Evolutionary conservation across 75 land plant genomes (phyloP).

Genomic region (Cupressus sempervirens): DNA sequence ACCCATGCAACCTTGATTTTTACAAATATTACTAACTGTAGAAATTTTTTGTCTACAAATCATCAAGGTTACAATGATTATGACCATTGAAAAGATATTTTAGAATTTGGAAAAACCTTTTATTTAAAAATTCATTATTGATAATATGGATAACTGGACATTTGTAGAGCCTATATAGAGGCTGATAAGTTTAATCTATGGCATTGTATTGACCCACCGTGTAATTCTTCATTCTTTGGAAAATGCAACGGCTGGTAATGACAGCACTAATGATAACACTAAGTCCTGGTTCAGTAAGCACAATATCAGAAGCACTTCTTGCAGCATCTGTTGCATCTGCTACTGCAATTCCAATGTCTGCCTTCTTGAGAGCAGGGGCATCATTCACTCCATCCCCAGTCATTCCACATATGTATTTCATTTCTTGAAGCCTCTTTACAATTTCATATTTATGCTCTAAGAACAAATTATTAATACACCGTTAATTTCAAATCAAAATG

Average conservation of each 20-base stretch:
- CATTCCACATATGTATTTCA: slow-evolving; percentile 83
- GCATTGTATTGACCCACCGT: slow-evolving; percentile 18
- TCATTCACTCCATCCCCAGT: slow-evolving; percentile 84
- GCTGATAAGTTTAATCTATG: not conserved
- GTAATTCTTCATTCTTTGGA: slow-evolving; percentile 57
- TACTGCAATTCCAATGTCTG: slow-evolving; percentile 61
- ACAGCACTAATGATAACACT: slow-evolving; percentile 55
- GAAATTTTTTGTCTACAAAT: too few relatives aligned
- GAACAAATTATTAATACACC: not conserved
- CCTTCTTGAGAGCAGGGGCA: slow-evolving; percentile 68
- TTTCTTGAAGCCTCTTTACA: slow-evolving; percentile 72
- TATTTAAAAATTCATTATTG: too few relatives aligned
- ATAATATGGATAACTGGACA: too few relatives aligned
- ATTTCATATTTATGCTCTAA: slow-evolving; percentile 87
- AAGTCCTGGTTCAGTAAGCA: slow-evolving; percentile 49
- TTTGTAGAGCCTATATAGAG: too few relatives aligned
- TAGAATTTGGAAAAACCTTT: too few relatives aligned
- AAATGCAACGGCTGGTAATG: slow-evolving; percentile 42
- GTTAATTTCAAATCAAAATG: too few relatives aligned
- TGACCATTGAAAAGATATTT: too few relatives aligned
- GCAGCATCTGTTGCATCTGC: slow-evolving; percentile 72
- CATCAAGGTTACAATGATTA: too few relatives aligned
- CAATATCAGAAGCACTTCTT: slow-evolving; percentile 50
- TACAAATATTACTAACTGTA: too few relatives aligned
- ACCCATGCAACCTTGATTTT: too few relatives aligned